A percentile compares a stretch with the other conserved stretches of the same genome.
These are phyloP conservation scores for Oryza brachyantha DNA, from an alignment of 176 grass and related monocot genomes.

Conservation along the genomic window DNA sequence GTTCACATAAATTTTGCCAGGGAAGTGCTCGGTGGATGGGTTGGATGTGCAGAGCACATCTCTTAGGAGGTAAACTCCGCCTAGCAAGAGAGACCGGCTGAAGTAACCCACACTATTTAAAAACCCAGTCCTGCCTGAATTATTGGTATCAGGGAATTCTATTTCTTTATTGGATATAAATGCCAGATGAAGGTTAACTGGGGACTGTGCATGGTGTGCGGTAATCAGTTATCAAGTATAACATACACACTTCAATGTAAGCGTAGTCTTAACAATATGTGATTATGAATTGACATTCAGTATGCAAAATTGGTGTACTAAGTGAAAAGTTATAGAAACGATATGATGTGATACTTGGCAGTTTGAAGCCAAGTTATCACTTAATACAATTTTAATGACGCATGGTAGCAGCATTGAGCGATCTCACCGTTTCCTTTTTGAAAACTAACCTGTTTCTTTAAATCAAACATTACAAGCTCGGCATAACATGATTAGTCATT, in stretches of 20 bases:
- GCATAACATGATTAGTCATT: no score
- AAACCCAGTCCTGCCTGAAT: not conserved
- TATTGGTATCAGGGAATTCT: not conserved
- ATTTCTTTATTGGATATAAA: not conserved
- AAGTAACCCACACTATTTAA: not conserved
- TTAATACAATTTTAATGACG: no score
- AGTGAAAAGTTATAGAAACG: no score
- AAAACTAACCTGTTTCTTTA: no score
- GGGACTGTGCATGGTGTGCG: not conserved
- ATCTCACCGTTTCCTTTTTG: no score
- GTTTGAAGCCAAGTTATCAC: no score
- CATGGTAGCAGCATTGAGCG: no score
- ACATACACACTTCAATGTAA: not conserved
- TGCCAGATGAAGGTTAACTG: not conserved
- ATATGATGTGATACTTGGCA: no score
- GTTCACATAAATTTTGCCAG: not conserved
- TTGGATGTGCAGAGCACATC: not conserved
- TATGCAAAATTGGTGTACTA: not conserved
- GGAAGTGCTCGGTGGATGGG: not conserved
- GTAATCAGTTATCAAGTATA: not conserved
- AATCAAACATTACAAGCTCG: no score
- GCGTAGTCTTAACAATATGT: not conserved
- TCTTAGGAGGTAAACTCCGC: not conserved
- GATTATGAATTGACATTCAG: not conserved
- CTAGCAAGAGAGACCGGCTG: not conserved